Conservation (phyloP, 2,329 filamentous ascomycete species). For the Cladobotryum protrusum region DNA sequence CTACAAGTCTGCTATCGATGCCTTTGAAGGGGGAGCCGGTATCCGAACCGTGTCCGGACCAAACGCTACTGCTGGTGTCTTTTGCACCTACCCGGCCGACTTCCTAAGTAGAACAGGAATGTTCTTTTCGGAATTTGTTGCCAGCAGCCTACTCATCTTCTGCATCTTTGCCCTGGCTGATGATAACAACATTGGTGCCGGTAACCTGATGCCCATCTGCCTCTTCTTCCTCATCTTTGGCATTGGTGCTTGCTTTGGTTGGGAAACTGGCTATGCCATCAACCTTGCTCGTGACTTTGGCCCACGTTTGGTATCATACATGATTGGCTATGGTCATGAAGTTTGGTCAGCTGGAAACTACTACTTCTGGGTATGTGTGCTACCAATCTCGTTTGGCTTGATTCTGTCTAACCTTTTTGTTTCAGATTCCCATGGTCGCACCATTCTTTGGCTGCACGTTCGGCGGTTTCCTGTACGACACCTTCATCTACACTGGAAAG, state of each 20-base stretch:
- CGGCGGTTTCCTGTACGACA: conserved; percentile 61
- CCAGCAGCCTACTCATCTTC: conserved; percentile 62
- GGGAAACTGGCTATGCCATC: conserved; percentile 71
- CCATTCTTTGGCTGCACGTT: conserved; percentile 60
- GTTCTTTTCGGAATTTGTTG: conserved; percentile 68
- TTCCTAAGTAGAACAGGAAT: conserved; percentile 62
- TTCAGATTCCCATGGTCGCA: conserved; percentile 63
- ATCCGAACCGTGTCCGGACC: conserved; percentile 54
- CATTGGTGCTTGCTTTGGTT: conserved; percentile 66
- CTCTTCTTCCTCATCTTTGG: conserved; percentile 70
- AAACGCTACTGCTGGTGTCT: conserved; percentile 62
- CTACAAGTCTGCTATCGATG: conserved; percentile 58
- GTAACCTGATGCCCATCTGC: conserved; percentile 49
- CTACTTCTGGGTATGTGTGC: conserved; percentile 60
- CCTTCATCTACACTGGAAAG: conserved; percentile 63
- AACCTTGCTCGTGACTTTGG: conserved; percentile 69
- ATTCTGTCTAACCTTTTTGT: conserved; percentile 6
- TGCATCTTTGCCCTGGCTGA: conserved; percentile 65
- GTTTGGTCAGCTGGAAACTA: conserved; percentile 63
- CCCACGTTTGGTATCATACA: conserved; percentile 59
- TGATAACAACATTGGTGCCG: conserved; percentile 49
- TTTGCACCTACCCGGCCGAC: conserved; percentile 63
- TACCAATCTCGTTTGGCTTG: neutral
- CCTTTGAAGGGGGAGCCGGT: conserved; percentile 53
- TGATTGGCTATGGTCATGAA: conserved; percentile 60